Percentiles rank a stretch among this genome's conserved stretches.
Evolutionary conservation across 2,329 filamentous ascomycete genomes (phyloP).

Genomic region (Teratosphaeria zuluensis): DNA sequence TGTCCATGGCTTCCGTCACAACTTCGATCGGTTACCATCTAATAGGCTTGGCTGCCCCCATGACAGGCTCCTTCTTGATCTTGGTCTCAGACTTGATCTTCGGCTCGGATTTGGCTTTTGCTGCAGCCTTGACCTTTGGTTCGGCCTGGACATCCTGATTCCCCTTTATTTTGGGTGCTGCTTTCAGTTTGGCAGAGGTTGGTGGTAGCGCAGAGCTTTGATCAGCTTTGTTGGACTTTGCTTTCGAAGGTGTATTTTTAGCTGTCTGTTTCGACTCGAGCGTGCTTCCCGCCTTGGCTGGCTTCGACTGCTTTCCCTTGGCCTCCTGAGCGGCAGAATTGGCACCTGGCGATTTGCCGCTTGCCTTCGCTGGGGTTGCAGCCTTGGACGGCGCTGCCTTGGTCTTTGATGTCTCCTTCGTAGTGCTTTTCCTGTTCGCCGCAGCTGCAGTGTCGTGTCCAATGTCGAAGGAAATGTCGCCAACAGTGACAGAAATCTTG

Average conservation of each 20-base stretch:
- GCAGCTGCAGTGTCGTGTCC: conserved; percentile 9
- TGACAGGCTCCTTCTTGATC: conserved; percentile 7
- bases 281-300: not conserved
- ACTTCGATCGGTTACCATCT: not conserved
- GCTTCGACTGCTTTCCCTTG: not conserved
- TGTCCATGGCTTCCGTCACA: conserved; percentile 13
- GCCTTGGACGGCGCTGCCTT: conserved; percentile 1
- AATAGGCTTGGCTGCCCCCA: not conserved
- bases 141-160: conserved; percentile 6
- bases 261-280: conserved; percentile 3
- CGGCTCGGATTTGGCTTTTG: conserved; percentile 3
- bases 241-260: conserved; percentile 7
- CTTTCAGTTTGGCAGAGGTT: conserved; percentile 6
- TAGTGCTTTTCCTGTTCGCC: conserved; percentile 7
- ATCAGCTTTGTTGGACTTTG: conserved; percentile 1
- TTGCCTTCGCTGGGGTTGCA: not conserved
- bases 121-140: conserved; percentile 2
- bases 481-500: conserved; percentile 18
- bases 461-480: conserved; percentile 16
- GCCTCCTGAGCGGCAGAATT: not conserved
- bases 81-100: conserved; percentile 1
- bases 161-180: conserved; percentile 7
- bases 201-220: not conserved
- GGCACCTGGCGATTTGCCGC: not conserved
- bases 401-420: conserved; percentile 4